Evolutionary conservation across 352 stramenopile species (phyloP).

Genomic region (Elongisporangium prolatum): DNA sequence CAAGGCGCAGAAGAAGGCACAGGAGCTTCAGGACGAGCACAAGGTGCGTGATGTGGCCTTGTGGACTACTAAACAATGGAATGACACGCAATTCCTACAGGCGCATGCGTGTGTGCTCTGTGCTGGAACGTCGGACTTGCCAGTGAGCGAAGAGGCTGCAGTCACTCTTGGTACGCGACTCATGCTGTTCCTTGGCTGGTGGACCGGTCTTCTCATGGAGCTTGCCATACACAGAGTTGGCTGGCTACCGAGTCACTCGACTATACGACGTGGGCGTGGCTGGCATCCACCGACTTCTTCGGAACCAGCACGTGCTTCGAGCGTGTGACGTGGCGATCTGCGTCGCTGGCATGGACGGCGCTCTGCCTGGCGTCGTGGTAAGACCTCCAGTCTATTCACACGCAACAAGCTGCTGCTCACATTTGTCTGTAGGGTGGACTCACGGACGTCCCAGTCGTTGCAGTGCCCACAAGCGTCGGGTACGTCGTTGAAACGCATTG

Average conservation of each 20-base stretch:
- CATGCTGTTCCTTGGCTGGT: background rate
- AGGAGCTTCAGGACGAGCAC: constrained; percentile 3
- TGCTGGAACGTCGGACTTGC: constrained; percentile 95
- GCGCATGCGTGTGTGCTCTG: constrained; percentile 83
- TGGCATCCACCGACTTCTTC: constrained; percentile 91
- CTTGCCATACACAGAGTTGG: constrained; percentile 61
- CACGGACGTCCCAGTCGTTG: constrained; percentile 79
- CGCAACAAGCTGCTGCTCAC: background rate
- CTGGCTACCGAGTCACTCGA: constrained; percentile 74
- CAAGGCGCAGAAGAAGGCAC: background rate
- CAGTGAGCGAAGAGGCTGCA: constrained; percentile 95
- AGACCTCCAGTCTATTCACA: constrained; percentile 10
- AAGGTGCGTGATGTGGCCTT: constrained; percentile 12
- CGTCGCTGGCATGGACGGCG: constrained; percentile 97
- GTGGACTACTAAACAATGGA: constrained; percentile 4
- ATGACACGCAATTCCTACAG: constrained; percentile 2
- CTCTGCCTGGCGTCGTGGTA: constrained; percentile 95
- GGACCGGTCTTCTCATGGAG: background rate
- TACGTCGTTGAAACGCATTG: constrained; percentile 36
- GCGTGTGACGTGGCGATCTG: constrained; percentile 92
- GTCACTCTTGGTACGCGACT: constrained; percentile 74
- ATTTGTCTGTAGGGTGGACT: constrained; percentile 55
- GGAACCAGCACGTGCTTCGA: constrained; percentile 81
- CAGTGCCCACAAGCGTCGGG: constrained; percentile 92
- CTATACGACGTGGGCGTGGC: constrained; percentile 93